Evolutionary conservation across 1,139 yeast species (phyloP), one percentile per base, ranked within the genome.

Genomic region (Ogataea hybrid): DNA sequence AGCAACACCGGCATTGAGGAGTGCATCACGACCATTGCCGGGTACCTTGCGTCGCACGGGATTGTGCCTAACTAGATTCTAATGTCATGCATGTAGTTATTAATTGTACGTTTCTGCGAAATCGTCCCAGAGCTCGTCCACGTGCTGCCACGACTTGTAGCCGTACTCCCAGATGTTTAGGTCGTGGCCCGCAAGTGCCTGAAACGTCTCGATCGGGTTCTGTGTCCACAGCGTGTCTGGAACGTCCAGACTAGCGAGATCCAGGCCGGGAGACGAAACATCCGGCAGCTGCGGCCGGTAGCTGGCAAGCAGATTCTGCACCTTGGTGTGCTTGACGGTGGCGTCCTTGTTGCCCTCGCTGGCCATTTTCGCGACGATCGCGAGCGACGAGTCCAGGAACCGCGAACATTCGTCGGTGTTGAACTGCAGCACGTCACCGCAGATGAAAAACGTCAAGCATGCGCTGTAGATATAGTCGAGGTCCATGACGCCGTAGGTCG

Each of bases 1-100:
- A 82, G 83, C 61, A 75, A 81, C 56, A 70, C 73, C 44, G 67
- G 85, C 22, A 76, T 88, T 35, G 96, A 90, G 69, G 85, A 88
- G 59, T 79, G 90, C 53, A 96, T 95, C 28, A 69, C 75, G 54
- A 72, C 75, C 55, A 84, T 90, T 59, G 74, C 78, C 53, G 79
- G 79, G 39, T 89, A 87, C 63, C 76, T 90, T 38, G 41, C 43
- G 16, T 35, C 46, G 15, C 28, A 46, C 32, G 39, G 34, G 9
- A 39, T 46, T 2, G 39, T 46, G 20, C 20, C 41, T 2, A 37
- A 40, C 28, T 35, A 31, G n/a, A 37, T 32, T 32, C 21, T 35
- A 25, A 9, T 29, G 21, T 32, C 21, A 28, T 29, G 12, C 28
- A 14, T 12, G 29, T 35, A 27, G 15, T 4, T 31, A n/a, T 25